Conservation (phyloP, 176 grass and related monocot species). For the Saccharum officinarum region DNA sequence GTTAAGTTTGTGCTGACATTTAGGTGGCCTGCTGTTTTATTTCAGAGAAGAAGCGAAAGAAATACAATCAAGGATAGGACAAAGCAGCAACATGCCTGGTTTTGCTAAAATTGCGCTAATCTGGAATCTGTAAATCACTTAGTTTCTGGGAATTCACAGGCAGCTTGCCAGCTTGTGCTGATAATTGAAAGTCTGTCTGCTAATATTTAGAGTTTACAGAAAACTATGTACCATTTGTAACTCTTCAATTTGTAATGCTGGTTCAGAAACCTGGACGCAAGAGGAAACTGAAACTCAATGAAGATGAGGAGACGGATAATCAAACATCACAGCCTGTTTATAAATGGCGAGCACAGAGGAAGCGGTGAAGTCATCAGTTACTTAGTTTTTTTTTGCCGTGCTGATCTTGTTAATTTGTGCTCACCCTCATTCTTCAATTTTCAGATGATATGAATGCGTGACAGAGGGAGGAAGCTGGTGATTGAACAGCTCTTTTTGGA, state of each 20-base stretch:
- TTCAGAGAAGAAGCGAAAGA: constrained; percentile 86
- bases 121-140: not conserved
- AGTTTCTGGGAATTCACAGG: not conserved
- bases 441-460: constrained; percentile 17
- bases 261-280: constrained; percentile 87
- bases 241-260: constrained; percentile 8
- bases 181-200: not conserved
- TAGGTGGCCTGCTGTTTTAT: constrained; percentile 26
- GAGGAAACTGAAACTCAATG: constrained; percentile 82
- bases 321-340: constrained; percentile 63
- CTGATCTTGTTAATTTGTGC: not conserved
- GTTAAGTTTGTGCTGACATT: not conserved
- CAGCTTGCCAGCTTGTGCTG: not conserved
- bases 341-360: constrained; percentile 84
- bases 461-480: not conserved
- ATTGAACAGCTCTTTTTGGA: not conserved
- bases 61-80: constrained; percentile 59
- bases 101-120: constrained; percentile 6
- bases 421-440: not conserved
- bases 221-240: not conserved
- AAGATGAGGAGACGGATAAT: constrained; percentile 59
- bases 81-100: constrained; percentile 43
- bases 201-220: not conserved
- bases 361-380: constrained; percentile 41
- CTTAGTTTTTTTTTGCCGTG: not conserved